Conservation (phyloP, 2,329 filamentous ascomycete species). For the Fusarium sp. region DNA sequence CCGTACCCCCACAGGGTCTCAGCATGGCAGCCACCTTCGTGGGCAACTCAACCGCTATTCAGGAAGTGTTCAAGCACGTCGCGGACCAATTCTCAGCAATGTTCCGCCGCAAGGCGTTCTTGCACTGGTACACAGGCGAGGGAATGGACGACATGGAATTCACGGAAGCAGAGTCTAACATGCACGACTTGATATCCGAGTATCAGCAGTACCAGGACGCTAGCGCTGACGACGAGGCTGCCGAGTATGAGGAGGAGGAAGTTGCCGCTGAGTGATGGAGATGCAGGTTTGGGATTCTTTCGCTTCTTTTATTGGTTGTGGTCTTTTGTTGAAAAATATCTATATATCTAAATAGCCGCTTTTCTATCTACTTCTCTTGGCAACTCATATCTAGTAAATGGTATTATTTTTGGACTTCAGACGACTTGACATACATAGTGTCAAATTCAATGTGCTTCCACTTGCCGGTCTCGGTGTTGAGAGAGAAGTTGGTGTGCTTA, state of each 20-base stretch:
- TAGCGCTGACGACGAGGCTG: conserved; percentile 94
- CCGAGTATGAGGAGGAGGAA: conserved; percentile 77
- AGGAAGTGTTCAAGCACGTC: conserved; percentile 99
- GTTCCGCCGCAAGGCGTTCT: conserved; percentile 99
- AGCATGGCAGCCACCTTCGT: conserved; percentile 99
- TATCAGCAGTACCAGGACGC: conserved; percentile 99
- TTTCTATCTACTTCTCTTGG: not conserved
- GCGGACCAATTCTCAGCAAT: conserved; percentile 99
- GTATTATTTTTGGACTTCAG: not conserved
- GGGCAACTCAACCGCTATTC: conserved; percentile 98
- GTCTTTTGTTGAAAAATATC: not conserved
- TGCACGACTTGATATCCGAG: conserved; percentile 99
- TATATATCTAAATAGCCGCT: not conserved
- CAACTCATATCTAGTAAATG: not conserved
- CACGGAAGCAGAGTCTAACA: conserved; percentile 99
- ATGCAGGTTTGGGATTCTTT: not conserved
- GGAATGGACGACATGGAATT: conserved; percentile 99
- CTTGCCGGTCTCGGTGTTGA: conserved; percentile 29
- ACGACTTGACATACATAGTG: conserved; percentile 22
- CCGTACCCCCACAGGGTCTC: conserved; percentile 94
- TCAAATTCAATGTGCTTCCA: conserved; percentile 23
- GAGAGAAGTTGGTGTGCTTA: conserved; percentile 47
- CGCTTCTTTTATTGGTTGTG: not conserved
- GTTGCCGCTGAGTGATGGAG: conserved; percentile 13
- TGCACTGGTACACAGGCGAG: conserved; percentile 99